Conservation (phyloP, 495 filamentous ascomycete genomes). For the Massariosphaeria phaeospora region DNA sequence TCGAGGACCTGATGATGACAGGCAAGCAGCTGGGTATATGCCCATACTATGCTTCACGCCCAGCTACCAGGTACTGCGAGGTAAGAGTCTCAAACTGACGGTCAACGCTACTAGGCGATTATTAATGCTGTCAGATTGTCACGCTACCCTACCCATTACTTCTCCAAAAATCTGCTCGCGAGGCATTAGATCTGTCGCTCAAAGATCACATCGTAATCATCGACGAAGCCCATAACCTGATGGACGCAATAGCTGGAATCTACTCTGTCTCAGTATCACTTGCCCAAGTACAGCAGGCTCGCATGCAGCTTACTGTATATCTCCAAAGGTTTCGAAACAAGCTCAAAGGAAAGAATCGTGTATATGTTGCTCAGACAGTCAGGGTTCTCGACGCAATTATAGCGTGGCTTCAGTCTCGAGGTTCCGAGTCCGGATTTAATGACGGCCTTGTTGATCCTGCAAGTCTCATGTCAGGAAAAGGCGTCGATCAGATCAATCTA, state of each 20-base stretch:
- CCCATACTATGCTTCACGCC: slow-evolving; percentile 90
- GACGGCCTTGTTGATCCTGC: slow-evolving; percentile 65
- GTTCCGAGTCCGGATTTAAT: slow-evolving; percentile 34
- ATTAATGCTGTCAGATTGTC: slow-evolving; percentile 58
- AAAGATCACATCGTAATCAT: slow-evolving; percentile 87
- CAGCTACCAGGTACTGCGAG: slow-evolving; percentile 74
- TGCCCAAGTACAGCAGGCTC: slow-evolving; percentile 62
- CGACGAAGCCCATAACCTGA: slow-evolving; percentile 96
- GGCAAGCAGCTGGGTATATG: slow-evolving; percentile 79
- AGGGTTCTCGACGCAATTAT: slow-evolving; percentile 73
- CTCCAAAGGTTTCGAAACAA: slow-evolving; percentile 82
- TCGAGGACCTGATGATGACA: slow-evolving; percentile 78
- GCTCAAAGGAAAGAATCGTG: slow-evolving; percentile 85
- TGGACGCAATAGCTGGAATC: slow-evolving; percentile 86
- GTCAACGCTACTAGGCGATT: neutral
- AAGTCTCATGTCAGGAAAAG: slow-evolving; percentile 73
- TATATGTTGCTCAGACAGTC: slow-evolving; percentile 83
- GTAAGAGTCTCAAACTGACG: slow-evolving; percentile 38
- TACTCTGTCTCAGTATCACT: slow-evolving; percentile 75
- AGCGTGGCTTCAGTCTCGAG: slow-evolving; percentile 55
- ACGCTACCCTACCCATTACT: slow-evolving; percentile 91
- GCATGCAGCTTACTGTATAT: slow-evolving; percentile 72
- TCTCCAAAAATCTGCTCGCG: slow-evolving; percentile 81
- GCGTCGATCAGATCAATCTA: slow-evolving; percentile 91
- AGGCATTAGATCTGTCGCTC: slow-evolving; percentile 78